Percentiles rank a stretch among this genome's conserved stretches.
phyloP scores from a whole-genome alignment of 2,329 filamentous ascomycete species.

The Amesomyces nigricolor region DNA sequence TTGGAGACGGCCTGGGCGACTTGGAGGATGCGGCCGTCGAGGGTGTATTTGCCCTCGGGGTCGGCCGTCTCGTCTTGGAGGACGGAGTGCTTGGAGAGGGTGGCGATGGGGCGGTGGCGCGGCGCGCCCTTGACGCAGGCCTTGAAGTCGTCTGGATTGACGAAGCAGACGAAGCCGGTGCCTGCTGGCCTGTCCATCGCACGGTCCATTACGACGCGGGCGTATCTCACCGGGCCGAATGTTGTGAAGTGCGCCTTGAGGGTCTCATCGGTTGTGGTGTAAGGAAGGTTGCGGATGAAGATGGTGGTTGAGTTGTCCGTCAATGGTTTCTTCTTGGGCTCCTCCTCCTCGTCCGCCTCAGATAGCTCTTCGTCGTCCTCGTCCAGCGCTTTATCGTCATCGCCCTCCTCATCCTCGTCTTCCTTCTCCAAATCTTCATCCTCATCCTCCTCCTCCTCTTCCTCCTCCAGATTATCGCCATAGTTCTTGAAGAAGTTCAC shows the following conservation, averaged over 20 bases:
- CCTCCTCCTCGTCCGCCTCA: constrained; percentile 38
- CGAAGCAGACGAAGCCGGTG: constrained; percentile 94
- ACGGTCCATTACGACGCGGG: constrained; percentile 81
- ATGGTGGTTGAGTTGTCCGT: constrained; percentile 70
- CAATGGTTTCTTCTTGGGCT: constrained; percentile 34
- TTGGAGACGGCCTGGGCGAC: constrained; percentile 81
- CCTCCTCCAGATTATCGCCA: constrained; percentile 52
- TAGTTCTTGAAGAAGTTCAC: constrained; percentile 55
- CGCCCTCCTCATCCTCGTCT: constrained; percentile 33
- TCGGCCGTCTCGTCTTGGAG: constrained; percentile 83
- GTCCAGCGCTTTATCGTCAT: constrained; percentile 40
- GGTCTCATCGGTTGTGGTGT: constrained; percentile 74
- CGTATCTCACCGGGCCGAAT: constrained; percentile 87
- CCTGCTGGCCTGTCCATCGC: constrained; percentile 82
- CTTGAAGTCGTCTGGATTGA: constrained; percentile 67
- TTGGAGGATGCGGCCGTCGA: constrained; percentile 83
- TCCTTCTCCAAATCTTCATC: constrained; percentile 35
- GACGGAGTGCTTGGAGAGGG: constrained; percentile 68
- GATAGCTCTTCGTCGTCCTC: constrained; percentile 41
- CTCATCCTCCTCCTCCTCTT: constrained; percentile 47
- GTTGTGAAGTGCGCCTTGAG: constrained; percentile 80
- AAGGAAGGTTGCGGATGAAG: constrained; percentile 92
- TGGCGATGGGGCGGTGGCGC: constrained; percentile 41
- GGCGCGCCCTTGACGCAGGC: constrained; percentile 73
- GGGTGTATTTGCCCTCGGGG: constrained; percentile 75